phyloP scores from a whole-genome alignment of 2,329 filamentous ascomycete genomes.

The Clarireedia homoeocarpa region DNA sequence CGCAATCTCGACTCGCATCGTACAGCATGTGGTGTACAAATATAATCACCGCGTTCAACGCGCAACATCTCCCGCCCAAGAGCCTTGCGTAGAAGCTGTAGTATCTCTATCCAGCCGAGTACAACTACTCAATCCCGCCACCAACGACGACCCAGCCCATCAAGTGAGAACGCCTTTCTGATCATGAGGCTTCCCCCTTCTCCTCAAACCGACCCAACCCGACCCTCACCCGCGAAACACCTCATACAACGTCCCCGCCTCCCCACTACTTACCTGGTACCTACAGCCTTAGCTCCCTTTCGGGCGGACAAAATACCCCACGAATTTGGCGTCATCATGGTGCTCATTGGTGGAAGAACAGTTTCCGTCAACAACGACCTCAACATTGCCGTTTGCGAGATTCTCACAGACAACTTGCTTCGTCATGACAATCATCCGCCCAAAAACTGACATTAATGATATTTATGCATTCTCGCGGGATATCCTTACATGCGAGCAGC shows the following conservation, averaged over 20 bases:
- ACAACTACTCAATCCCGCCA: no score
- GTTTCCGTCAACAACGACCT: not conserved
- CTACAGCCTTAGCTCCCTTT: not conserved
- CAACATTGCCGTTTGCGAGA: not conserved
- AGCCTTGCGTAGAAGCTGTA: not conserved
- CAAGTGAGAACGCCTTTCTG: not conserved
- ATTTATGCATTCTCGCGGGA: no score
- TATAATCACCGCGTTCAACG: not conserved
- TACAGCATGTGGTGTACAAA: not conserved
- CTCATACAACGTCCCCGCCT: not conserved
- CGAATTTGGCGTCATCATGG: not conserved
- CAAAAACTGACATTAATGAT: no score
- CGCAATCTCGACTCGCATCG: conserved; percentile 1
- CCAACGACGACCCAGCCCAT: no score
- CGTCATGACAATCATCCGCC: not conserved
- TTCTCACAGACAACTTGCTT: not conserved
- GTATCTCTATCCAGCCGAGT: not conserved
- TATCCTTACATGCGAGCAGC: not conserved
- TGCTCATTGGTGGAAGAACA: conserved; percentile 4
- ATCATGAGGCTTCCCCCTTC: not conserved
- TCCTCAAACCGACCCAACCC: not conserved
- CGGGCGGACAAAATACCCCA: not conserved
- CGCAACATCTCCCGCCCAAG: not conserved
- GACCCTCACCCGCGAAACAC: no score
- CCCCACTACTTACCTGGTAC: not conserved